Conservation (phyloP, 768 basidiomycete species). For the Kwoniella dendrophila region DNA sequence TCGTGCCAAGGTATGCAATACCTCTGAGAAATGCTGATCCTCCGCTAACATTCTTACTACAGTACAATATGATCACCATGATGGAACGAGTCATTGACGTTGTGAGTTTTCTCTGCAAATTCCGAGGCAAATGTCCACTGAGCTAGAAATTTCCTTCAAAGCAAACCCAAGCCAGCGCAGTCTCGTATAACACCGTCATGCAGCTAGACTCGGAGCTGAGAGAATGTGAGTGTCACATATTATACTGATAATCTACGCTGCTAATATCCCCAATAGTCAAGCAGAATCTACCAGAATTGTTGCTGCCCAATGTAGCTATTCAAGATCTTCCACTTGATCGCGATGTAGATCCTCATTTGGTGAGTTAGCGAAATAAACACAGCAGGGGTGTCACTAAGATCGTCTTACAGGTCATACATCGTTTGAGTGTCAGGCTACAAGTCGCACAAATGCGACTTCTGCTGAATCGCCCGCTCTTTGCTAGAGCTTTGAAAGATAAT, state of each 20-base stretch:
- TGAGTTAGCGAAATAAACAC: conserved; percentile 11
- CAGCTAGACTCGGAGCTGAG: conserved; percentile 47
- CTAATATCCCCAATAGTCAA: conserved; percentile 33
- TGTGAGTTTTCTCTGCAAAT: conserved; percentile 14
- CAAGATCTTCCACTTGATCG: conserved; percentile 40
- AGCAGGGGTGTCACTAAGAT: background rate
- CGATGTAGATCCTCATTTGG: conserved; percentile 49
- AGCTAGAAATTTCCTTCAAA: conserved; percentile 15
- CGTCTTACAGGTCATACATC: conserved; percentile 43
- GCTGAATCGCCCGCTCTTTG: conserved; percentile 51
- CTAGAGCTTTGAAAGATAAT: conserved; percentile 45
- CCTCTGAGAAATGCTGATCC: background rate
- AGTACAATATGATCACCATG: conserved; percentile 42
- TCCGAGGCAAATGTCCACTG: background rate
- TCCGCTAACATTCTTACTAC: conserved; percentile 4
- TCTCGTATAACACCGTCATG: conserved; percentile 37
- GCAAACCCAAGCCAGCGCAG: conserved; percentile 49
- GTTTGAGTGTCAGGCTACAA: conserved; percentile 49
- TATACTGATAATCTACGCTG: background rate
- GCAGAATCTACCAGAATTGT: conserved; percentile 38
- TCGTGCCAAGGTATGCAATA: conserved; percentile 26
- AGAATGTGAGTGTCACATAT: conserved; percentile 32
- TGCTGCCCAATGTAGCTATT: conserved; percentile 44
- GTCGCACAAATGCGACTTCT: conserved; percentile 50
- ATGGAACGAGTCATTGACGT: conserved; percentile 52